Base-by-base conservation (phyloP, 1,284 basidiomycete species). In the Cutaneotrichosporon cyanovorans region DNA sequence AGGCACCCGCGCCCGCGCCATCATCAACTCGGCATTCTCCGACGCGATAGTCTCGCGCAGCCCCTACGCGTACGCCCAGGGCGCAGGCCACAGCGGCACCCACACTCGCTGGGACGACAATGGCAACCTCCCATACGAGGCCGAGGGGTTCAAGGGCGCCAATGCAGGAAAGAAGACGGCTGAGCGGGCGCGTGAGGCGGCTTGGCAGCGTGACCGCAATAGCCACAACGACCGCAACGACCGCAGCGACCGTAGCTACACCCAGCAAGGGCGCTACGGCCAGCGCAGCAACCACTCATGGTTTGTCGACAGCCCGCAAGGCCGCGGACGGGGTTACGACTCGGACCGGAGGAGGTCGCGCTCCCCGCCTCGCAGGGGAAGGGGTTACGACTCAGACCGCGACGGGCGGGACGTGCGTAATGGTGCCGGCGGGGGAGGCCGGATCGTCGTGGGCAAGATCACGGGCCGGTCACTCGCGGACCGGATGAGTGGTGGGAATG, bases 21-120 rank as follows among this genome's bases (percentile, higher is more conserved):
- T 68, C 32, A 80, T 83, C 55, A 76, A 77, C 25, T 28, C 14
- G 3, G 87, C 87, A 2, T 93, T 92, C 67, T 80, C 85, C 53
- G 67, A 73, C 20, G 75, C 80, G 59, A 85, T 85, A 60, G 75
- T 80, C 10, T 74, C 77, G 40, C 75, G 78, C 0, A 87, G 89
- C 0, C 89, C 89, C 5, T 92, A 87, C 69, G 37, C 32, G 9
- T 3, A 25, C 31, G 12, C 37, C 19, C 38, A 15, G 14, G 39
- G 43, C 8, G 25, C 25, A 28, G 25, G 25, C 8, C 12, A 28
- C 41, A 33, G 18, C 9, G 54, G 45, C 18, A 60, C 48, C 1
- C 65, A 66, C 45, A 47, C 42, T 12, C 40, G 59, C 14, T 66
- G 44, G 32, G 50, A 51, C 33, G 55, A 58, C 34, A 46, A 56